Evolutionary conservation across 2,329 filamentous ascomycete genomes (phyloP).

Genomic region (Claviceps africana): DNA sequence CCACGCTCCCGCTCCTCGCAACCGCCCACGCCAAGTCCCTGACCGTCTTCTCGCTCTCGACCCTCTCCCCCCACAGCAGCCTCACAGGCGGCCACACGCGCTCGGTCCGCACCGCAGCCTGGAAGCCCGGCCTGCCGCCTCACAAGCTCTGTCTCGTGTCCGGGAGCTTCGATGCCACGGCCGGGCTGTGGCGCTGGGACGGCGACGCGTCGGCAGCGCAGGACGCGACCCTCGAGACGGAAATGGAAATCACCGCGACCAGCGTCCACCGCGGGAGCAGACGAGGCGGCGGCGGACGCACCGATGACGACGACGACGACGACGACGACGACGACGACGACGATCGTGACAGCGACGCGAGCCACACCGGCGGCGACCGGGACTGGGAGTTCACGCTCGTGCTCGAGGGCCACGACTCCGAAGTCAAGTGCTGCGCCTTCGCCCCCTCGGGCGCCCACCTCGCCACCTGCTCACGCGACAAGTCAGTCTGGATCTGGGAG

Average conservation of each 20-base stretch:
- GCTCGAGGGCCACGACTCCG: slow-evolving; percentile 86
- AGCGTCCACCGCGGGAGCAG: not conserved
- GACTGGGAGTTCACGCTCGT: slow-evolving; percentile 91
- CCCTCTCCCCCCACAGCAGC: slow-evolving; percentile 63
- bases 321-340: not conserved
- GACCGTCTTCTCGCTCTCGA: slow-evolving; percentile 75
- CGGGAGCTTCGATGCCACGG: slow-evolving; percentile 85
- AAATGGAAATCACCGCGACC: not conserved
- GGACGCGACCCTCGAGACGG: slow-evolving; percentile 12
- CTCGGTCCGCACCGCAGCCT: slow-evolving; percentile 71
- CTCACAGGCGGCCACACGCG: slow-evolving; percentile 83
- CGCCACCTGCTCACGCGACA: slow-evolving; percentile 84
- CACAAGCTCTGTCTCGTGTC: slow-evolving; percentile 69
- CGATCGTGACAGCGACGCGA: not conserved
- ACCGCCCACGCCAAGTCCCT: slow-evolving; percentile 80
- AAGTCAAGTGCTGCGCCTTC: slow-evolving; percentile 73
- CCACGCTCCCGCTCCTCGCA: slow-evolving; percentile 73
- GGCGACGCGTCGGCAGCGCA: slow-evolving; percentile 24
- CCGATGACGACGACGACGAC: too few relatives aligned
- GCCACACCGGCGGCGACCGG: slow-evolving; percentile 32
- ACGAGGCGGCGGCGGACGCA: too few relatives aligned
- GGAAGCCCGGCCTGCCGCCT: slow-evolving; percentile 59
- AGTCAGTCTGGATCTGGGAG: slow-evolving; percentile 97
- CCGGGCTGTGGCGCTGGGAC: slow-evolving; percentile 66
- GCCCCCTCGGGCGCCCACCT: slow-evolving; percentile 62